Conservation (phyloP, 179 eudicot genomes). For the Spergularia azorica region DNA sequence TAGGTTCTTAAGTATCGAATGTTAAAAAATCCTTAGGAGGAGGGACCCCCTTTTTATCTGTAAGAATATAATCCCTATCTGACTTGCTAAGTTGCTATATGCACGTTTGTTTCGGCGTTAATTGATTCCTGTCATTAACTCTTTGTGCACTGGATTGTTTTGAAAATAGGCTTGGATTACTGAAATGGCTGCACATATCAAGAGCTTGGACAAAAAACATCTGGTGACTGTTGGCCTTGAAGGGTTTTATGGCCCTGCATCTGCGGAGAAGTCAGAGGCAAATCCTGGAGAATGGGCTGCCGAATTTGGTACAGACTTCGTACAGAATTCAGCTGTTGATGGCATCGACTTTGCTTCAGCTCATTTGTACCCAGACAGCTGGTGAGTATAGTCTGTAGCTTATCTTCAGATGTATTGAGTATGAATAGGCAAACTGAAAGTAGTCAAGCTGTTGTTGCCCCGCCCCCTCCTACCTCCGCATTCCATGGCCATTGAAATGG, state of each 20-base stretch:
- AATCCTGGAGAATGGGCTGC: constrained; percentile 72
- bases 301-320: constrained; percentile 54
- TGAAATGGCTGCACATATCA: constrained; percentile 57
- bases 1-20: too few relatives aligned
- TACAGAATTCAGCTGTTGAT: constrained; percentile 45
- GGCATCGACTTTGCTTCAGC: constrained; percentile 67
- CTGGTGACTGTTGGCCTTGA: constrained; percentile 59
- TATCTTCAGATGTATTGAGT: too few relatives aligned
- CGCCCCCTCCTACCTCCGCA: too few relatives aligned
- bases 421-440: too few relatives aligned
- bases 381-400: constrained; percentile 41
- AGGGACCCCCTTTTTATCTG: too few relatives aligned
- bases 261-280: constrained; percentile 27
- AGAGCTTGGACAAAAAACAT: constrained; percentile 57
- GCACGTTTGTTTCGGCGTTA: too few relatives aligned
- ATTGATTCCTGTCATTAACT: too few relatives aligned
- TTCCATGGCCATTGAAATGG: too few relatives aligned
- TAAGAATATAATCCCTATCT: not conserved
- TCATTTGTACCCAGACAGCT: constrained; percentile 64
- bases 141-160: not conserved
- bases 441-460: not conserved
- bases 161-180: constrained; percentile 51
- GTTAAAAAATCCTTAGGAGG: too few relatives aligned
- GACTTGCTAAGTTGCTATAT: too few relatives aligned
- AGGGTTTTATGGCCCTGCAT: constrained; percentile 53